Percentiles rank a stretch among this genome's conserved stretches.
These are phyloP conservation scores for Nannochloropsis oceanica DNA, from an alignment of 108 stramenopile species.

Conservation along the genomic window DNA sequence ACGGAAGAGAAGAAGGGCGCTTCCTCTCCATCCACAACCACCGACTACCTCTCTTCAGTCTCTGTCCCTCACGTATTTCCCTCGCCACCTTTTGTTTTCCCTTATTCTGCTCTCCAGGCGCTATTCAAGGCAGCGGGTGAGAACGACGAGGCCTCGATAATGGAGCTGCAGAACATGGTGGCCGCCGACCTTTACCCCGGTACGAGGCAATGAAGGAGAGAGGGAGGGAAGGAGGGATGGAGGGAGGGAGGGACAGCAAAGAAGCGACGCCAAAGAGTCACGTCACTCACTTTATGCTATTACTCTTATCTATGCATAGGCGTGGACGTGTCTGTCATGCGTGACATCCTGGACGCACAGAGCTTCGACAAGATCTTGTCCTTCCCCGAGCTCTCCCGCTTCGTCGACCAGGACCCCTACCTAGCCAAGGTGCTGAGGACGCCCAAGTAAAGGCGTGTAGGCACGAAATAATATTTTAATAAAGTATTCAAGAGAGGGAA, in stretches of 20 bases:
- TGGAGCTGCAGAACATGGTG: neutral
- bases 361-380: neutral
- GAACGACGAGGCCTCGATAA: neutral
- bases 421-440: neutral
- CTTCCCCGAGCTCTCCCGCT: neutral
- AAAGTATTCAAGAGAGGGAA: too few relatives aligned
- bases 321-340: neutral
- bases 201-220: neutral
- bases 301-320: neutral
- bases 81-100: too few relatives aligned
- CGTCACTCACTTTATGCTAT: too few relatives aligned
- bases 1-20: too few relatives aligned
- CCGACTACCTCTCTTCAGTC: too few relatives aligned
- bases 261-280: too few relatives aligned
- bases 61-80: too few relatives aligned
- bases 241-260: too few relatives aligned
- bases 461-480: too few relatives aligned
- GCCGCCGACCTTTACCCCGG: neutral
- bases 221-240: too few relatives aligned
- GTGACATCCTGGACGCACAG: neutral
- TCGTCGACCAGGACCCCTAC: neutral
- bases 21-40: too few relatives aligned
- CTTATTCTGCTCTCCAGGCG: neutral
- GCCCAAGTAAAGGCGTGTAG: neutral
- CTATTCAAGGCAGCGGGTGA: neutral